These are phyloP conservation scores for Yamadazyma kitorensis DNA, from an alignment of 805 yeast species.

Conservation along the genomic window DNA sequence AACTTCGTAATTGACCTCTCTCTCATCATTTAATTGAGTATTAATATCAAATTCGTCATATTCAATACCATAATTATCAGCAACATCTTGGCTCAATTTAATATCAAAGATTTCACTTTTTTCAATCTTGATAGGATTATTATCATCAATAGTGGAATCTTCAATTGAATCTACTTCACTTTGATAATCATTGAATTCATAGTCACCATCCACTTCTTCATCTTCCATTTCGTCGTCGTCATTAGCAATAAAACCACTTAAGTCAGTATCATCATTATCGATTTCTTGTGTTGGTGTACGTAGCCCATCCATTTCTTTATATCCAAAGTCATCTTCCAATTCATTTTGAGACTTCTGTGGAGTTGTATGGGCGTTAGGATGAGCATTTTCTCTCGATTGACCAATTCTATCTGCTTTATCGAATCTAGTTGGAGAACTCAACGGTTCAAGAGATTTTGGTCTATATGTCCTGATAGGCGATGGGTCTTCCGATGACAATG, in stretches of 20 bases:
- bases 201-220: slow-evolving; percentile 1
- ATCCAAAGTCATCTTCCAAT: slow-evolving; percentile 35
- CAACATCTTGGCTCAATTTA: slow-evolving; percentile 33
- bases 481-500: not conserved
- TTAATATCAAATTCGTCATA: slow-evolving; percentile 22
- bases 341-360: slow-evolving; percentile 3
- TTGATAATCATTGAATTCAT: slow-evolving; percentile 1
- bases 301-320: slow-evolving; percentile 31
- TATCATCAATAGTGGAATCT: slow-evolving; percentile 1
- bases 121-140: slow-evolving; percentile 11
- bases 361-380: not conserved
- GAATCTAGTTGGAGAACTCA: too few species aligned
- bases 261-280: slow-evolving; percentile 25
- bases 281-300: slow-evolving; percentile 32
- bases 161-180: slow-evolving; percentile 4
- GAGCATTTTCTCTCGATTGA: too few species aligned
- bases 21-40: slow-evolving; percentile 40
- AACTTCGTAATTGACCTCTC: slow-evolving; percentile 31
- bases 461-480: too few species aligned
- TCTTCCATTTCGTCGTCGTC: slow-evolving; percentile 3
- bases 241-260: slow-evolving; percentile 24
- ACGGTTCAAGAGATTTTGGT: too few species aligned
- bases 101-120: slow-evolving; percentile 24
- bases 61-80: slow-evolving; percentile 24
- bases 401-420: too few species aligned